Evolutionary conservation across 805 yeast genomes (phyloP).

Genomic region (Lipomyces mesembrius): DNA sequence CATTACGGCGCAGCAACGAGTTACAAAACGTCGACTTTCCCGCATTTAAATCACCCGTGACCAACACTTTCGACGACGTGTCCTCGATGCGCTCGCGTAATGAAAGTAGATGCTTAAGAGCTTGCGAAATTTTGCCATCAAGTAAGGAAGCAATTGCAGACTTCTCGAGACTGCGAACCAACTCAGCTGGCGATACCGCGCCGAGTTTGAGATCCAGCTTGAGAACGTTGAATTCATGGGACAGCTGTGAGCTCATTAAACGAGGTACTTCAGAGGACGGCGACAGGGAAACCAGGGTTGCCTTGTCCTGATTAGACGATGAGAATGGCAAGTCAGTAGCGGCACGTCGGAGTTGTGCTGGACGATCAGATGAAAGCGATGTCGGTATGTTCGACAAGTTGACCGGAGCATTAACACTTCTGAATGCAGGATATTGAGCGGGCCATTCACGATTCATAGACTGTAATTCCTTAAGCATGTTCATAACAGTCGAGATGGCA

Average conservation of each 20-base stretch:
- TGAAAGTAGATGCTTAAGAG: conserved; percentile 67
- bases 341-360: conserved; percentile 19
- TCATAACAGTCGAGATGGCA: conserved; percentile 41
- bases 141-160: conserved; percentile 70
- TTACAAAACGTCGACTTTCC: conserved; percentile 97
- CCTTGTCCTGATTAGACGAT: conserved; percentile 6
- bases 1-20: conserved; percentile 73
- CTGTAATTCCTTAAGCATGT: conserved; percentile 43
- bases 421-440: conserved; percentile 42
- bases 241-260: conserved; percentile 27
- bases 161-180: conserved; percentile 65
- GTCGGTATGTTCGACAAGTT: background rate
- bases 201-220: conserved; percentile 65
- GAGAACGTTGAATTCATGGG: conserved; percentile 58
- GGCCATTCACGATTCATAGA: conserved; percentile 42
- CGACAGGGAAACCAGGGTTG: background rate
- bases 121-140: conserved; percentile 67
- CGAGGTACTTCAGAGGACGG: conserved; percentile 25
- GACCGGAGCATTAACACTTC: conserved; percentile 13
- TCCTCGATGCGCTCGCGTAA: conserved; percentile 86
- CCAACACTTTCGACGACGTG: conserved; percentile 88
- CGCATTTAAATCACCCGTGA: conserved; percentile 95
- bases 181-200: conserved; percentile 47
- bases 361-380: conserved; percentile 5
- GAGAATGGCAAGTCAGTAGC: conserved; percentile 26